A percentile compares a stretch with the other conserved stretches of the same genome.
Conservation (phyloP, 148 eudicot genomes). For the Camellia granthamiana region DNA sequence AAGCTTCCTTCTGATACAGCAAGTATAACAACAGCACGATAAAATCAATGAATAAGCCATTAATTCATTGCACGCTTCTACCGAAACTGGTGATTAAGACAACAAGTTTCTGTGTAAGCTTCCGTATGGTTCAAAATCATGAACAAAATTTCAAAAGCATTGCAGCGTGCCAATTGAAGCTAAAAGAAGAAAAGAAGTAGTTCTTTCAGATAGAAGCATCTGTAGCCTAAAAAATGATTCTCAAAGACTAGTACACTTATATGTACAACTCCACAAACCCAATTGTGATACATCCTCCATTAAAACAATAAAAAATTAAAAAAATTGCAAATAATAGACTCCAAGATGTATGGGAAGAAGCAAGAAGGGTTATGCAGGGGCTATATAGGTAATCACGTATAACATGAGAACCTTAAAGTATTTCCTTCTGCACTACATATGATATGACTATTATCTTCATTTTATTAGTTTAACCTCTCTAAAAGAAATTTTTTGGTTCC, state of each 20-base stretch:
- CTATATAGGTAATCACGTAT: no score
- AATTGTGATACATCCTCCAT: neutral
- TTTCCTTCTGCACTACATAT: no score
- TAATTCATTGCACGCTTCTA: slow-evolving; percentile 79
- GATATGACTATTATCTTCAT: no score
- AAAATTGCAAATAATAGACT: no score
- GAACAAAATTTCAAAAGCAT: neutral
- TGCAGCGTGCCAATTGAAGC: slow-evolving; percentile 1
- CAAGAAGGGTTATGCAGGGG: no score
- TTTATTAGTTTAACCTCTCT: no score
- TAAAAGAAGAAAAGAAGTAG: neutral
- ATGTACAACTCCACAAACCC: neutral
- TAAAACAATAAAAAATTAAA: neutral
- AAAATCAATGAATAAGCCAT: slow-evolving; percentile 87
- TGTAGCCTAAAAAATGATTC: neutral
- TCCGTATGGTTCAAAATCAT: neutral
- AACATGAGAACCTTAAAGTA: no score
- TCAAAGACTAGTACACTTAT: neutral
- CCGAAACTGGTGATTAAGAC: slow-evolving; percentile 67
- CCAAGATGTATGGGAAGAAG: no score
- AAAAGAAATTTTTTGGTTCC: no score
- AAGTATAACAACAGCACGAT: slow-evolving; percentile 98
- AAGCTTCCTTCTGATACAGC: slow-evolving; percentile 89
- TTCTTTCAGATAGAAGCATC: no score
- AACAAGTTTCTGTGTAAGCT: slow-evolving; percentile 13